These are phyloP conservation scores for Metarhizium humberi DNA, from an alignment of 2,329 filamentous ascomycete genomes.

Conservation along the genomic window DNA sequence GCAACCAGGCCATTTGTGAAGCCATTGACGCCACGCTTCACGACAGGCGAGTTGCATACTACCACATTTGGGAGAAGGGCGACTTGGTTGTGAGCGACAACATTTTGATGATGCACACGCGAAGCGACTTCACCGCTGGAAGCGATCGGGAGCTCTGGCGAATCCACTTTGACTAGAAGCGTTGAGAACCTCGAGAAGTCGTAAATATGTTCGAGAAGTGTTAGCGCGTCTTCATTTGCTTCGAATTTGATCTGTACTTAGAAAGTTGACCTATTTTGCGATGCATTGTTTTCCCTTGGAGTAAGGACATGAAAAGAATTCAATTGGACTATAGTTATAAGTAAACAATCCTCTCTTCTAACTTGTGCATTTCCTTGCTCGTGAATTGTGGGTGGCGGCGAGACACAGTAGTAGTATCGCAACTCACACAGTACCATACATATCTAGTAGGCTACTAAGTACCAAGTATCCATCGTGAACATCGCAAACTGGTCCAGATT, in stretches of 20 bases:
- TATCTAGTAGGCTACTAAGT: no score
- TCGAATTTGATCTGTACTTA: not conserved
- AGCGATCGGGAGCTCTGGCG: conserved; percentile 38
- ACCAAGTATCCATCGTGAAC: not conserved
- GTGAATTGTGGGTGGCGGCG: no score
- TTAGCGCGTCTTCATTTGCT: not conserved
- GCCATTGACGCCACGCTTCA: conserved; percentile 34
- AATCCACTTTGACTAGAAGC: conserved; percentile 36
- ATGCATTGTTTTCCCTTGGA: no score
- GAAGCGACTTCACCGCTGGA: conserved; percentile 34
- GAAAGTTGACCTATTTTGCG: not conserved
- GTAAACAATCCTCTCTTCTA: no score
- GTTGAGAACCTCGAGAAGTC: no score
- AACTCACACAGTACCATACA: no score
- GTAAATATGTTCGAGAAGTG: not conserved
- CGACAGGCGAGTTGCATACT: conserved; percentile 39
- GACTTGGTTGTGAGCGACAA: conserved; percentile 47
- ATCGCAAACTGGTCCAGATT: not conserved
- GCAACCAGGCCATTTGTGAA: conserved; percentile 27
- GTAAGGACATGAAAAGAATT: no score
- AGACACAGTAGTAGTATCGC: no score
- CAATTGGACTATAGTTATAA: no score
- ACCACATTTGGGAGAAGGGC: conserved; percentile 44
- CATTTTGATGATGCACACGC: conserved; percentile 37
- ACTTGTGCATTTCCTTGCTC: no score